Evolutionary conservation across 257 asterid species (phyloP).

Genomic region (Solanum phureja): DNA sequence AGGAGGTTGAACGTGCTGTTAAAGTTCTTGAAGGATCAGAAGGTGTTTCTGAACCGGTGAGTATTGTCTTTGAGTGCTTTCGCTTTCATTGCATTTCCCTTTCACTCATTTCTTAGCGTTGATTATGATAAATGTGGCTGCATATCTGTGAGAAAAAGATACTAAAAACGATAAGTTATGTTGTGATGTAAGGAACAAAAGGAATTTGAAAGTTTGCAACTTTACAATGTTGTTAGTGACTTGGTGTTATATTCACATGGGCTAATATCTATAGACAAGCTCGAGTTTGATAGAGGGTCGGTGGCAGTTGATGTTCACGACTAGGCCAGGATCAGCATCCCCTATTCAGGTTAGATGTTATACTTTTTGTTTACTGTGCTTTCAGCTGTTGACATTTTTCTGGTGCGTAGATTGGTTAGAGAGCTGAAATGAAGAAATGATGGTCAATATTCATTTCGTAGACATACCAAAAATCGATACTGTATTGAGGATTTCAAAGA

Average conservation of each 20-base stretch:
- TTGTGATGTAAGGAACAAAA: neutral
- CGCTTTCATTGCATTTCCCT: neutral
- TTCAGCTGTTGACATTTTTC: neutral
- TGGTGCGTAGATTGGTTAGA: neutral
- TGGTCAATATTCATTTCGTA: neutral
- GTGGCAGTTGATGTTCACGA: conserved; percentile 95
- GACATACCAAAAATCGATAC: neutral
- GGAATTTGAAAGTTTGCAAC: neutral
- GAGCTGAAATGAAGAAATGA: neutral
- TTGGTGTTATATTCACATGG: neutral
- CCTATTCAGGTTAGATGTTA: conserved; percentile 58
- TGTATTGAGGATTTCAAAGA: neutral
- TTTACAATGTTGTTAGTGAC: neutral
- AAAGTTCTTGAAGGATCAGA: conserved; percentile 50
- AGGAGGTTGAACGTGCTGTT: conserved; percentile 85
- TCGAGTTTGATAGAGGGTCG: conserved; percentile 84
- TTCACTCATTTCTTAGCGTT: neutral
- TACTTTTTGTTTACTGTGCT: neutral
- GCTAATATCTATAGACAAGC: conserved; percentile 43
- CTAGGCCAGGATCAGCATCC: conserved; percentile 90
- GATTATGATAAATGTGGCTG: neutral
- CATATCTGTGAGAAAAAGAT: neutral
- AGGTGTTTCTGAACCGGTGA: conserved; percentile 78
- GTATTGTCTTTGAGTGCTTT: conserved; percentile 2
- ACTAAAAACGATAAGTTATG: neutral